phyloP scores from a whole-genome alignment of 148 eudicot species.

The Diospyros lotus region DNA sequence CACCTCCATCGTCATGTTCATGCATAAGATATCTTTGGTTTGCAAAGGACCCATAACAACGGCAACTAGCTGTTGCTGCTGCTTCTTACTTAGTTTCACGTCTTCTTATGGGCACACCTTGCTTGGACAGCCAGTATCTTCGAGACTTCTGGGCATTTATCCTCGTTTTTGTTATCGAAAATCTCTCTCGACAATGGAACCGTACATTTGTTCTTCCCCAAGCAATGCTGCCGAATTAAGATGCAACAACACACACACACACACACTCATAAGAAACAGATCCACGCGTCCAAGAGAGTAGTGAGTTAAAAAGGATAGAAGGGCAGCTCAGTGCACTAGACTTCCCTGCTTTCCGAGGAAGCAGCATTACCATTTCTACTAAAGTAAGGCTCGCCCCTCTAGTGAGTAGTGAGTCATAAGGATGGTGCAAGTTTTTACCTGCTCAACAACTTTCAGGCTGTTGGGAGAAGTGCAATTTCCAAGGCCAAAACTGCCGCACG shows the following conservation, averaged over 20 bases:
- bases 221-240: slow-evolving; percentile 29
- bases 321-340: no score
- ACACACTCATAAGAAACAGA: no score
- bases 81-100: neutral
- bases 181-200: slow-evolving; percentile 43
- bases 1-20: no score
- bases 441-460: slow-evolving; percentile 38
- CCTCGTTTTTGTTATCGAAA: slow-evolving; percentile 28
- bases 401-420: no score
- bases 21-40: no score
- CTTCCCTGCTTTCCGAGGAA: no score
- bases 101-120: slow-evolving; percentile 29
- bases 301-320: no score
- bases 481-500: slow-evolving; percentile 45
- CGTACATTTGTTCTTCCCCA: slow-evolving; percentile 48
- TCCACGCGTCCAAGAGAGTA: no score
- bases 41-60: neutral
- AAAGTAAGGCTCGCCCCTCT: no score
- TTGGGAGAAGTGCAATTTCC: slow-evolving; percentile 45
- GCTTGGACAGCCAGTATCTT: slow-evolving; percentile 67
- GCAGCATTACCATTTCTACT: no score
- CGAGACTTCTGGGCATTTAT: slow-evolving; percentile 38
- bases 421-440: slow-evolving; percentile 12
- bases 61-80: neutral
- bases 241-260: neutral